Evolutionary conservation across 805 yeast genomes (phyloP), one percentile per base, ranked within the genome.

Genomic region (Blastobotrys chiropterorum): DNA sequence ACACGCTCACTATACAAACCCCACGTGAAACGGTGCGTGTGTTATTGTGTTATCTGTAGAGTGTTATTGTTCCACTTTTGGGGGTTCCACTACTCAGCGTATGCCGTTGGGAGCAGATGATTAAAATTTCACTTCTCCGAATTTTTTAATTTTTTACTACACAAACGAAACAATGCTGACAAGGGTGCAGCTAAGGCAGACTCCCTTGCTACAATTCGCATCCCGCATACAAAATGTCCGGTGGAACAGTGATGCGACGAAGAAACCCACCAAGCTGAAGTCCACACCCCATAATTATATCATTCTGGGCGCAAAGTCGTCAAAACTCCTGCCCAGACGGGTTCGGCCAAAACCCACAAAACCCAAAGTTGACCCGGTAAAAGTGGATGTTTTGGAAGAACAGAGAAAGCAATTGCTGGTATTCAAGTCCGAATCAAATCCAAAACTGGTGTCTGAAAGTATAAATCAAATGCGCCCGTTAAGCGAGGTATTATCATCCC

Each of bases 401-500:
- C 60, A 57, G 31, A 38, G 59, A 11, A 49, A 50, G 49, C 52
- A 54, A 46, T 51, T 59, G 34, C 46, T 59, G 44, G 54, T 47
- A 22, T 57, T 55, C 50, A 50, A 50, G 16, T 21, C 50, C 7
- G 54, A 50, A n/a, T 48, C 53, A 2, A 15, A n/a, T 15, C 52
- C 59, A 5, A 56, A 55, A 2, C 44, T 44, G 3, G 48, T 56
- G 3, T 16, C 53, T 7, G 54, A 47, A 13, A 53, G 48, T 38
- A 60, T 60, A n/a, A 52, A 52, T 5, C 38, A 44, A 11, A 56
- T 59, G 60, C 49, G 48, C 34, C 63, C 63, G 8, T 11, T 46
- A 2, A 51, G 38, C 21, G 44, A 46, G 4, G 14, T 21, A 13
- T 56, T 64, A 1, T 60, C 67, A 1, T 44, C 45, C 2, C 55